Conservation (phyloP, 257 asterid genomes). For the Nicotiana benthamiana region DNA sequence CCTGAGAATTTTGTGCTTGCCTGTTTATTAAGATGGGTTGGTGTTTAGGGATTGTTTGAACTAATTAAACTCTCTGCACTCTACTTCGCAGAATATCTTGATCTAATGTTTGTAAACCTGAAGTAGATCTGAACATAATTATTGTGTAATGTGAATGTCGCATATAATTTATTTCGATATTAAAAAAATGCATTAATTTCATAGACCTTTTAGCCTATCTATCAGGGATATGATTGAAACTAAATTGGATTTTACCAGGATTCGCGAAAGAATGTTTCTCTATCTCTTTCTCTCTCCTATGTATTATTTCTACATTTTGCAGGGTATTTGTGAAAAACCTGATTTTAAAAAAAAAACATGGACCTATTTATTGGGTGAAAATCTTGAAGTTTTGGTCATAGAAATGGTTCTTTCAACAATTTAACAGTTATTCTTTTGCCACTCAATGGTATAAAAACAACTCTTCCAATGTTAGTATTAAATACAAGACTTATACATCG, state of each 20-base stretch:
- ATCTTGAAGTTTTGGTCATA: too few species aligned
- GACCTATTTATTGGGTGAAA: too few species aligned
- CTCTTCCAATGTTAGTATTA: neutral
- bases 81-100: neutral
- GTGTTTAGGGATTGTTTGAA: neutral
- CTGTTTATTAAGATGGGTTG: neutral
- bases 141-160: neutral
- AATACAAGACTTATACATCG: neutral
- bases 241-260: too few species aligned
- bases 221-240: neutral
- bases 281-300: too few species aligned
- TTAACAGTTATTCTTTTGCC: too few species aligned
- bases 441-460: too few species aligned
- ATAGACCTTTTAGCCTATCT: neutral
- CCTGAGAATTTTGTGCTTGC: too few species aligned
- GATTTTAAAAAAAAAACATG: too few species aligned
- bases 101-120: neutral
- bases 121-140: neutral
- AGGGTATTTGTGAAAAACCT: too few species aligned
- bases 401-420: too few species aligned
- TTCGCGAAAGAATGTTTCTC: too few species aligned
- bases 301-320: too few species aligned
- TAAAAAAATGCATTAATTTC: neutral
- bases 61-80: neutral
- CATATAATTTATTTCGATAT: neutral